Evolutionary conservation across 139 green algal genomes (phyloP).

Genomic region (Spirogloea muscicola): DNA sequence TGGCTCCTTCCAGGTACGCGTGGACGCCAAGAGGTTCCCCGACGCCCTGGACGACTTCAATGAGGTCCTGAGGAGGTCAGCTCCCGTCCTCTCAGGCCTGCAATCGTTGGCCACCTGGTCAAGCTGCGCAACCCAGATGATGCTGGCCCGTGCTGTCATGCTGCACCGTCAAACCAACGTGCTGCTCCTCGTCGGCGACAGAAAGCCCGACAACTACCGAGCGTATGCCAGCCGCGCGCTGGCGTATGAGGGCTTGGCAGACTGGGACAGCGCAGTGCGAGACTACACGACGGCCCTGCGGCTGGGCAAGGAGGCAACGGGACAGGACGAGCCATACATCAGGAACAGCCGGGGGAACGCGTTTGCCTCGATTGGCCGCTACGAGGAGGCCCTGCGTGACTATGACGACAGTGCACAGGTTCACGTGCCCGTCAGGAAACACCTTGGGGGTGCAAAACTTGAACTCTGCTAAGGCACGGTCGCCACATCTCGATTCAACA

Average conservation of each 20-base stretch:
- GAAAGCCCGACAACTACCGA: constrained; percentile 13
- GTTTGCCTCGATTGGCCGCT: constrained; percentile 61
- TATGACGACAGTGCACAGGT: constrained; percentile 53
- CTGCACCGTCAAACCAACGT: too few species aligned
- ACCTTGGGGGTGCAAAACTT: too few species aligned
- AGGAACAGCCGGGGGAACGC: constrained; percentile 77
- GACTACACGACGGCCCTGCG: constrained; percentile 60
- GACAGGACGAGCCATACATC: constrained; percentile 63
- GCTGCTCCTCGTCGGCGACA: too few species aligned
- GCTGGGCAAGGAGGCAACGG: constrained; percentile 7
- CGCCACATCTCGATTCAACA: too few species aligned
- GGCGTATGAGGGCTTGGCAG: constrained; percentile 67
- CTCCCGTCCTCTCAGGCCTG: too few species aligned
- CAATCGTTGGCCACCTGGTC: too few species aligned
- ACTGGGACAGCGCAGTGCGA: constrained; percentile 62
- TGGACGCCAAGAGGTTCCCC: constrained; percentile 76
- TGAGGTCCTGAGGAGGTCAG: constrained; percentile 31
- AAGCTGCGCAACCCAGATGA: too few species aligned
- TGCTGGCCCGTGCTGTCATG: too few species aligned
- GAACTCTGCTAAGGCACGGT: too few species aligned
- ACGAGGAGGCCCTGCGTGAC: constrained; percentile 54
- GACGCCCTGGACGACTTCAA: constrained; percentile 68
- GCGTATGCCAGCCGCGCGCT: constrained; percentile 58
- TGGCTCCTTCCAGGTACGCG: constrained; percentile 28
- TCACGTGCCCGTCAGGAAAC: too few species aligned